Conservation (phyloP, 164 flowering plant genomes). For the Malania oleifera region DNA sequence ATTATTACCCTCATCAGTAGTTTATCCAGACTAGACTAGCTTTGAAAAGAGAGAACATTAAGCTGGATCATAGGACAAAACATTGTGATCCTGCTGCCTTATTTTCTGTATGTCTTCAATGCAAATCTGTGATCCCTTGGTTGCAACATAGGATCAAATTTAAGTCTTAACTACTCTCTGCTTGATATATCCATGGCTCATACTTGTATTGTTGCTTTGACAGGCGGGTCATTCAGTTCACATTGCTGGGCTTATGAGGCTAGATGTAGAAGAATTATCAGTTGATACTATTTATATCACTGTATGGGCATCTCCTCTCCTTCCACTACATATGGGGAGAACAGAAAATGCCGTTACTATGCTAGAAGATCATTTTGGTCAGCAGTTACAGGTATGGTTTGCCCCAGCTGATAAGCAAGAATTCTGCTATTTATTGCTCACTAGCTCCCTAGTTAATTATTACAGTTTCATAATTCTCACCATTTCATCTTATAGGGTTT, state of each 20-base stretch:
- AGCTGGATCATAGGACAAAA: no score
- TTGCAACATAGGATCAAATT: no score
- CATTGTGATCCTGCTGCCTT: background rate
- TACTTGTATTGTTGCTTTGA: slow-evolving; percentile 7
- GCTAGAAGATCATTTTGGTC: slow-evolving; percentile 1
- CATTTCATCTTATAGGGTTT: no score
- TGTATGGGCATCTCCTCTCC: slow-evolving; percentile 4
- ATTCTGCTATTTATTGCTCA: no score
- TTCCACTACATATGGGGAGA: slow-evolving; percentile 5
- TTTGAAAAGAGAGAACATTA: no score
- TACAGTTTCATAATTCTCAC: no score
- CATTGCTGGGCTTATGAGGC: slow-evolving; percentile 82
- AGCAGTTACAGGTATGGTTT: background rate
- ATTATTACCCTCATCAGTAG: no score
- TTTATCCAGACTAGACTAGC: no score
- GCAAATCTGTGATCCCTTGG: background rate
- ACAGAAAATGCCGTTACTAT: background rate
- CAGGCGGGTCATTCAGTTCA: slow-evolving; percentile 87
- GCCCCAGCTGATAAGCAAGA: no score
- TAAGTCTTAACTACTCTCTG: background rate
- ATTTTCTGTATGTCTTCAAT: background rate
- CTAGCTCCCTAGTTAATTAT: no score
- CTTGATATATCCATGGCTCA: slow-evolving; percentile 1
- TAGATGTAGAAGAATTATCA: slow-evolving; percentile 59
- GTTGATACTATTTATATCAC: slow-evolving; percentile 4